phyloP scores from a whole-genome alignment of 1,139 yeast species.

The Suhomyces yuchorum region DNA sequence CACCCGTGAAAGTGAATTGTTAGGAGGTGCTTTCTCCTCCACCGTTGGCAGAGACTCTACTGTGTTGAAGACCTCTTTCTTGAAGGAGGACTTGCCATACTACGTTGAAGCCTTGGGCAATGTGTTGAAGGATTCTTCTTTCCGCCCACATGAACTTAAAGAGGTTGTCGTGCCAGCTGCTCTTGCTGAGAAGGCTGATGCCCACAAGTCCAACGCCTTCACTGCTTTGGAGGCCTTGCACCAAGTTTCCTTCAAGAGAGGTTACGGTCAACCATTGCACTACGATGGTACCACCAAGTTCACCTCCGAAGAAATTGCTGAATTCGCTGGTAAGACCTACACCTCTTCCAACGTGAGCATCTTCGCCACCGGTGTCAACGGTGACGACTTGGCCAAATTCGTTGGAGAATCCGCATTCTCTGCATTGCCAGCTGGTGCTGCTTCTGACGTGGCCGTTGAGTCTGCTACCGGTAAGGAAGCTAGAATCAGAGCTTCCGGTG shows the following conservation, averaged over 20 bases:
- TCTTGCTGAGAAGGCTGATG: conserved; percentile 52
- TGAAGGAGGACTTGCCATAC: conserved; percentile 88
- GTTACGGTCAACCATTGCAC: conserved; percentile 82
- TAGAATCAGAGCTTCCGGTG: conserved; percentile 70
- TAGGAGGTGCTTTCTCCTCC: conserved; percentile 81
- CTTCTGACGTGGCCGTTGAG: conserved; percentile 46
- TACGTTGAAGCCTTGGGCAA: conserved; percentile 86
- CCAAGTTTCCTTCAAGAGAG: conserved; percentile 80
- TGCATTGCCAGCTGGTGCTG: conserved; percentile 60
- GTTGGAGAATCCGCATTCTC: conserved; percentile 68
- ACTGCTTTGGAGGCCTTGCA: conserved; percentile 80
- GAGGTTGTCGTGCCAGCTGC: conserved; percentile 87
- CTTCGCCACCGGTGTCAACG: conserved; percentile 73
- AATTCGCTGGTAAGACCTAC: conserved; percentile 69
- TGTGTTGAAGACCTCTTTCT: conserved; percentile 76
- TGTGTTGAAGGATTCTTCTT: conserved; percentile 70
- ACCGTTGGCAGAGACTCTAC: conserved; percentile 81
- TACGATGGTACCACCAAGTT: conserved; percentile 66
- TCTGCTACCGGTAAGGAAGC: conserved; percentile 67
- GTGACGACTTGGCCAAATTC: conserved; percentile 68
- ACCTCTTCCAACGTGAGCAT: conserved; percentile 71
- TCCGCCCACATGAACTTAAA: conserved; percentile 76
- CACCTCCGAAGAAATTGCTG: conserved; percentile 65
- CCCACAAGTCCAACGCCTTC: conserved; percentile 53
- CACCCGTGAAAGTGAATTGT: conserved; percentile 90